Percentiles rank a stretch among this genome's conserved stretches.
Conservation (phyloP, 75 land plant genomes). For the Cunninghamia lanceolata region DNA sequence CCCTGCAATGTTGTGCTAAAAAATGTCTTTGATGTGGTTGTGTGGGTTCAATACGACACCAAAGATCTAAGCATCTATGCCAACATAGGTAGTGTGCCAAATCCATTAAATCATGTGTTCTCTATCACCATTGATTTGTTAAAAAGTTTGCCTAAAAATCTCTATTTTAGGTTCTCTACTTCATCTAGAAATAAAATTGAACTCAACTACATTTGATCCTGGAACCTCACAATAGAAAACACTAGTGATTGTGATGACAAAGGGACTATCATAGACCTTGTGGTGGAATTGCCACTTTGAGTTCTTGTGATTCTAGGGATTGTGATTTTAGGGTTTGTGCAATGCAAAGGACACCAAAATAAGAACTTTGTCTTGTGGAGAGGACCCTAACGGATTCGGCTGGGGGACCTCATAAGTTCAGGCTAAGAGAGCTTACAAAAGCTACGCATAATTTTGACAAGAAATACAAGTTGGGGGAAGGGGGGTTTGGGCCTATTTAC, state of each 20-base stretch:
- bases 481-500: conserved; percentile 30
- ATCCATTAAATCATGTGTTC: not conserved
- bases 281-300: not conserved
- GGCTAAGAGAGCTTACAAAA: conserved; percentile 19
- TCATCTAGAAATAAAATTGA: conserved; percentile 33
- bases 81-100: not conserved
- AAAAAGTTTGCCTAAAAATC: conserved; percentile 19
- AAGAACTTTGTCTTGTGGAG: not conserved
- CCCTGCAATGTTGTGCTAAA: conserved; percentile 17
- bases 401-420: conserved; percentile 21
- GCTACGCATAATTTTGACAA: no score
- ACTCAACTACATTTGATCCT: conserved; percentile 35
- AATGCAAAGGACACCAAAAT: not conserved
- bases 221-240: conserved; percentile 26
- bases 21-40: conserved; percentile 3
- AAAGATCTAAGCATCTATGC: conserved; percentile 19
- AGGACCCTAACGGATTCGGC: conserved; percentile 14
- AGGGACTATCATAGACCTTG: not conserved
- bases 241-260: not conserved
- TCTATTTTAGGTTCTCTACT: conserved; percentile 54
- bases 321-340: not conserved
- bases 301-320: not conserved
- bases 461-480: conserved; percentile 9
- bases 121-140: conserved; percentile 27
- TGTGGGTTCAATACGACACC: conserved; percentile 27